Percentiles rank a stretch among this genome's conserved stretches.
Conservation (phyloP, 768 basidiomycete species). For the Royoungia palumana region DNA sequence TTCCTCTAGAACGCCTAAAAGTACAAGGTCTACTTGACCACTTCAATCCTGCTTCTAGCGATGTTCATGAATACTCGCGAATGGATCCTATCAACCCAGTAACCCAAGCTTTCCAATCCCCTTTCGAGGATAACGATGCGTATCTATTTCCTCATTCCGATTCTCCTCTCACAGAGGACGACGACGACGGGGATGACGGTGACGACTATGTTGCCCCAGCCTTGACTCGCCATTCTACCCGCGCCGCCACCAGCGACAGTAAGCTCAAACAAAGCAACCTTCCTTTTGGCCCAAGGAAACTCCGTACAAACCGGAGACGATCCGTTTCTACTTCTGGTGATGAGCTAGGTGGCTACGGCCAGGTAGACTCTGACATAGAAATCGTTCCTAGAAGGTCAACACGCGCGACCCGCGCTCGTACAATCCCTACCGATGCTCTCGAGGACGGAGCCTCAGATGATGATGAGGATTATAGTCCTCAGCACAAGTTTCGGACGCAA, state of each 20-base stretch:
- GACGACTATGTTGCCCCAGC: slow-evolving; percentile 4
- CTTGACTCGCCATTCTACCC: slow-evolving; percentile 17
- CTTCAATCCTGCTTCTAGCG: slow-evolving; percentile 58
- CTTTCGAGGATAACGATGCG: slow-evolving; percentile 11
- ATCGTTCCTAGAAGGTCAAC: slow-evolving; percentile 43
- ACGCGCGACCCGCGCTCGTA: slow-evolving; percentile 38
- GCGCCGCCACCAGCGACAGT: slow-evolving; percentile 5
- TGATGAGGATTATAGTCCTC: slow-evolving; percentile 34
- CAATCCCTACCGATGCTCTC: slow-evolving; percentile 31
- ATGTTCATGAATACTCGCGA: slow-evolving; percentile 59
- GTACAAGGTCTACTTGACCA: slow-evolving; percentile 38
- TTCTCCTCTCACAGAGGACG: slow-evolving; percentile 29
- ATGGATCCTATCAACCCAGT: slow-evolving; percentile 36
- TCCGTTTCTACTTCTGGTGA: slow-evolving; percentile 36
- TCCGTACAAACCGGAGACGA: slow-evolving; percentile 37
- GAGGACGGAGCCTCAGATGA: slow-evolving; percentile 32
- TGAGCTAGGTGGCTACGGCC: slow-evolving; percentile 38
- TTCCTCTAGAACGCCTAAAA: slow-evolving; percentile 43
- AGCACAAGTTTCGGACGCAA: slow-evolving; percentile 3
- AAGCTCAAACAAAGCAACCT: slow-evolving; percentile 33
- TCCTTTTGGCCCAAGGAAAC: slow-evolving; percentile 69
- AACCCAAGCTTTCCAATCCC: background rate
- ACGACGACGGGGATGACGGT: slow-evolving; percentile 16
- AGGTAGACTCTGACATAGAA: slow-evolving; percentile 28
- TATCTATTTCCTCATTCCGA: slow-evolving; percentile 9